Conservation (phyloP, 306 rosid genomes). For the Lathyrus aphaca region DNA sequence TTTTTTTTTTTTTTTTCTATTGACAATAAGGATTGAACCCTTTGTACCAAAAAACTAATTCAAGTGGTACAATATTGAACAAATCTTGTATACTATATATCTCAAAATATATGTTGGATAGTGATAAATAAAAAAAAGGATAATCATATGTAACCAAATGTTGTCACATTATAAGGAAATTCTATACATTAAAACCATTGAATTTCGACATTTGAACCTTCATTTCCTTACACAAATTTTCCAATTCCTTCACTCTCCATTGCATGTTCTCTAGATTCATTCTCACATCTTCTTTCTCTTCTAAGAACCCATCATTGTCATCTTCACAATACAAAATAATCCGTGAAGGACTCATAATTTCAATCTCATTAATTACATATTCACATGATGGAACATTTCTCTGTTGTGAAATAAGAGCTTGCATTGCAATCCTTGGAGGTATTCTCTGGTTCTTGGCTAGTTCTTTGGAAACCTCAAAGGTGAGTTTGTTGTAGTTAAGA, state of each 20-base stretch:
- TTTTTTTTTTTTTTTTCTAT: too few species aligned
- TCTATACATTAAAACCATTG: conserved; percentile 38
- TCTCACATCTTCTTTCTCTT: conserved; percentile 46
- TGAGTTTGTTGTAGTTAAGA: conserved; percentile 65
- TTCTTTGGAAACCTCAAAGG: conserved; percentile 65
- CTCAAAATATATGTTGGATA: not conserved
- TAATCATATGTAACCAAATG: conserved; percentile 36
- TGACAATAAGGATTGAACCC: too few species aligned
- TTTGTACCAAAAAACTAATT: too few species aligned
- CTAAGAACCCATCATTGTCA: conserved; percentile 31
- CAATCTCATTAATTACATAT: conserved; percentile 18
- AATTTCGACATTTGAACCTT: conserved; percentile 63
- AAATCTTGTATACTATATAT: too few species aligned
- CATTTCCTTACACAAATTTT: conserved; percentile 63
- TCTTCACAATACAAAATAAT: conserved; percentile 29
- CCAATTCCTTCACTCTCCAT: conserved; percentile 67
- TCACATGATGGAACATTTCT: conserved; percentile 33
- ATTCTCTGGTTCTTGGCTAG: conserved; percentile 78
- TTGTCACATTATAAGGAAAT: conserved; percentile 30
- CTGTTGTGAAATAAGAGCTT: conserved; percentile 69
- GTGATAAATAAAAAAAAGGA: not conserved
- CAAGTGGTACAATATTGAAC: too few species aligned
- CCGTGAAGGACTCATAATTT: conserved; percentile 35
- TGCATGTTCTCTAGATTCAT: conserved; percentile 59
- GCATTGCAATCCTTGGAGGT: conserved; percentile 70